A percentile compares a stretch with the other conserved stretches of the same genome.
Conservation (phyloP, 345 rosid genomes). For the Hibiscus syriacus region DNA sequence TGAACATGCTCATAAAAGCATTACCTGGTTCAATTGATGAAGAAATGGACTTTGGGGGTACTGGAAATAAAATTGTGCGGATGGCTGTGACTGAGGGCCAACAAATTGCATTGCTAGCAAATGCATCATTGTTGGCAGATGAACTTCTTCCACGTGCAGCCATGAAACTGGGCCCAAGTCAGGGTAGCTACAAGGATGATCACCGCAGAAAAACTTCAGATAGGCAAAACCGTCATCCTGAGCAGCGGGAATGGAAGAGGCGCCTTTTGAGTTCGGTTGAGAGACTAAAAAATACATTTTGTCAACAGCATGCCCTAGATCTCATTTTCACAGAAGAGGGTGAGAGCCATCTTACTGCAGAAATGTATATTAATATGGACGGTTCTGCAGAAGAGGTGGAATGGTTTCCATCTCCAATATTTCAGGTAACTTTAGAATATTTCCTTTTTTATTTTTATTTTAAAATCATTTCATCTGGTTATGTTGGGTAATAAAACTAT, state of each 20-base stretch:
- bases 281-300: conserved; percentile 80
- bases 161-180: conserved; percentile 73
- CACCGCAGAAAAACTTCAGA: conserved; percentile 58
- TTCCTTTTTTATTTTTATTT: neutral
- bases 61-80: conserved; percentile 73
- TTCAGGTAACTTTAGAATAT: conserved; percentile 53
- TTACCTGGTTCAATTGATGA: conserved; percentile 95
- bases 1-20: conserved; percentile 82
- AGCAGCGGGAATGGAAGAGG: conserved; percentile 98
- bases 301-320: conserved; percentile 96
- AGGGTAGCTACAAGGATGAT: conserved; percentile 56
- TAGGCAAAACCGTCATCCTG: conserved; percentile 95
- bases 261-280: conserved; percentile 80
- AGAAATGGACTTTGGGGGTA: conserved; percentile 71
- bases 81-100: conserved; percentile 94
- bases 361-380: conserved; percentile 82
- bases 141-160: conserved; percentile 98
- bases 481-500: neutral
- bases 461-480: neutral
- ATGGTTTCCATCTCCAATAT: conserved; percentile 84
- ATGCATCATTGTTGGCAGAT: conserved; percentile 93
- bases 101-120: conserved; percentile 97
- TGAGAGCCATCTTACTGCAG: conserved; percentile 85
- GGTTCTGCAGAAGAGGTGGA: conserved; percentile 66
- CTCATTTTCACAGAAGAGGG: conserved; percentile 98